Evolutionary conservation across 2,329 filamentous ascomycete species (phyloP), one percentile per base, ranked within the genome.

Genomic region (Ceratocystis albifundus): DNA sequence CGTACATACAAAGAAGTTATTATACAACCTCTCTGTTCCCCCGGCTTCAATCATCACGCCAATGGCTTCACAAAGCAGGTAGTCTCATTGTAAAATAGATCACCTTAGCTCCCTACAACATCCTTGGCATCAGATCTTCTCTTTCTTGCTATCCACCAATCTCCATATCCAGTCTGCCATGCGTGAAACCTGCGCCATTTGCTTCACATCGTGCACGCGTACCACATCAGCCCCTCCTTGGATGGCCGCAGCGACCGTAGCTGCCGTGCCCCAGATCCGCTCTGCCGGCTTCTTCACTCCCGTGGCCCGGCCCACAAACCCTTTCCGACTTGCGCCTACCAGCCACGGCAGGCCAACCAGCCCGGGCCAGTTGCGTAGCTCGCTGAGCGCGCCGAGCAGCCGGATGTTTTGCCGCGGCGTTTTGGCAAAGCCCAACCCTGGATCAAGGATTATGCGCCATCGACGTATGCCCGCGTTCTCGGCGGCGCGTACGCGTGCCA

Each of bases 111-210:
- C 28, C 17, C 12, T 12, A 3, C 36, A 41, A 12, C 15, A 30
- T 20, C 44, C 25, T 20, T n/a, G 20, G 12, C 32, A 10, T 48
- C 64, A 59, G 41, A 66, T 48, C 48, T 63, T 30, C 25, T 66
- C 20, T 10, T n/a, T 45, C 8, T 45, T 12, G 10, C 62, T 41
- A 53, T 70, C 67, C 77, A 50, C 78, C 77, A 71, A 63, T 17
- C 89, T 81, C 84, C 89, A 96, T 65, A 96, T 91, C n/a, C 91
- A 92, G 81, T 97, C 93, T 7, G 90, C 85, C 86, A 97, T 93
- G 73, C 83, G 88, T 1, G 85, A 85, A 41, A 96, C 91, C 75
- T 90, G 82, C 50, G 77, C 80, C 93, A 97, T 97, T 78, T 94
- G 89, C 66, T 79, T 76, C 15, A 92, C 88, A 77, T 97, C 93